Conservation (phyloP, 495 filamentous ascomycete species). For the Lentithecium fluviatile region DNA sequence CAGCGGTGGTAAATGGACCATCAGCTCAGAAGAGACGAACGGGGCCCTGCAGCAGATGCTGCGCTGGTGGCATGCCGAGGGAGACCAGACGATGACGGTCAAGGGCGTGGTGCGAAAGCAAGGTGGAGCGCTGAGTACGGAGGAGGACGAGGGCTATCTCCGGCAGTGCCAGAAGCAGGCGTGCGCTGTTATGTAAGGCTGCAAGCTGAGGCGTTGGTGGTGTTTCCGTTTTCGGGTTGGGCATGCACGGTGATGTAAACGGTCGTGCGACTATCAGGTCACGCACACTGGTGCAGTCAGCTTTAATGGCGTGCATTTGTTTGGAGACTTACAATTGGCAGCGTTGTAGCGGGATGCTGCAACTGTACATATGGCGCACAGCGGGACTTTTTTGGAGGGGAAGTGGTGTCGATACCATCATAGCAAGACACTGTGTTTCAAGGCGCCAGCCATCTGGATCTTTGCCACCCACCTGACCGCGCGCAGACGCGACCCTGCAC, state of each 20-base stretch:
- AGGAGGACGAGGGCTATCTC: slow-evolving; percentile 64
- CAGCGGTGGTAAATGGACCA: slow-evolving; percentile 85
- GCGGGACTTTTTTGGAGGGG: too few relatives aligned
- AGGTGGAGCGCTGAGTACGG: slow-evolving; percentile 45
- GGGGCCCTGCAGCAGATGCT: slow-evolving; percentile 66
- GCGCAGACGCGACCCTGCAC: slow-evolving; percentile 2
- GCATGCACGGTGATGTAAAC: neutral
- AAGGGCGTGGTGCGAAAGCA: slow-evolving; percentile 68
- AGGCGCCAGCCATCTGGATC: neutral
- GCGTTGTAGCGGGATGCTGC: too few relatives aligned
- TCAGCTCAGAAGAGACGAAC: slow-evolving; percentile 67
- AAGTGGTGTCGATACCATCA: too few relatives aligned
- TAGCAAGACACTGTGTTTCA: too few relatives aligned
- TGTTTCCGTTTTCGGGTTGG: neutral
- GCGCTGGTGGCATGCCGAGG: slow-evolving; percentile 86
- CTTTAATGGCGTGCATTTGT: neutral
- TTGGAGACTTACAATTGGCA: too few relatives aligned
- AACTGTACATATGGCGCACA: too few relatives aligned
- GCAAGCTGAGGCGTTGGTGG: neutral
- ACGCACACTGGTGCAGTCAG: slow-evolving; percentile 4
- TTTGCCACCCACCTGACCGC: neutral
- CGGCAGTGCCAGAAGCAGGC: slow-evolving; percentile 47
- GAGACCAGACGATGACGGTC: slow-evolving; percentile 76
- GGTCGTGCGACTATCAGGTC: neutral
- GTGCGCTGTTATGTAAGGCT: slow-evolving; percentile 50